These are phyloP conservation scores for Primulina tabacum DNA, from an alignment of 257 asterid species.

Conservation along the genomic window DNA sequence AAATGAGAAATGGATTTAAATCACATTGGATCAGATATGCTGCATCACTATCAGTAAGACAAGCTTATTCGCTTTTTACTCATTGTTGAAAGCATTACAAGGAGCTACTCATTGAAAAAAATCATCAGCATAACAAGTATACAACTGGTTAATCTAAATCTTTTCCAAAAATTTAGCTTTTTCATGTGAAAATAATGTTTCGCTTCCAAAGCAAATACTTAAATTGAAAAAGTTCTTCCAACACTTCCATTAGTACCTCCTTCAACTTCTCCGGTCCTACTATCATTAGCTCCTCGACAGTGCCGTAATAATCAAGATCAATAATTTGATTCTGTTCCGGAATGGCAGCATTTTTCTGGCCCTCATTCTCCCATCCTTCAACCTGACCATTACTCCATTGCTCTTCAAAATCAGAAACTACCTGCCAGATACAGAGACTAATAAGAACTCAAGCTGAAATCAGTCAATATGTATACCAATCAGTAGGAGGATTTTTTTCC, in stretches of 20 bases:
- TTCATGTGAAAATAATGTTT: background rate
- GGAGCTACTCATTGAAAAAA: background rate
- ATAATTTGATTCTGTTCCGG: slow-evolving; percentile 48
- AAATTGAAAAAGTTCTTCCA: background rate
- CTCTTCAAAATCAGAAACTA: slow-evolving; percentile 75
- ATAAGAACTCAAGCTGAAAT: slow-evolving; percentile 12
- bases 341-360: slow-evolving; percentile 57
- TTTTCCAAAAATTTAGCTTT: slow-evolving; percentile 7
- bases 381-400: slow-evolving; percentile 66
- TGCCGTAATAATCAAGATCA: slow-evolving; percentile 80
- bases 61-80: background rate
- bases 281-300: slow-evolving; percentile 74
- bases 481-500: slow-evolving; percentile 7
- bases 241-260: slow-evolving; percentile 50
- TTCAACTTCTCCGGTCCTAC: slow-evolving; percentile 87
- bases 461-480: slow-evolving; percentile 12
- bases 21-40: slow-evolving; percentile 5
- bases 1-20: background rate
- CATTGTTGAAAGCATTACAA: slow-evolving; percentile 5
- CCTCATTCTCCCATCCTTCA: slow-evolving; percentile 75
- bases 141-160: background rate
- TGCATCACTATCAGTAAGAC: background rate
- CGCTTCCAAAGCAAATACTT: slow-evolving; percentile 1
- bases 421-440: slow-evolving; percentile 38
- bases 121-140: background rate